Evolutionary conservation across 352 stramenopile genomes (phyloP), one percentile per base, ranked within the genome.

Genomic region (Aphanomyces astaci): DNA sequence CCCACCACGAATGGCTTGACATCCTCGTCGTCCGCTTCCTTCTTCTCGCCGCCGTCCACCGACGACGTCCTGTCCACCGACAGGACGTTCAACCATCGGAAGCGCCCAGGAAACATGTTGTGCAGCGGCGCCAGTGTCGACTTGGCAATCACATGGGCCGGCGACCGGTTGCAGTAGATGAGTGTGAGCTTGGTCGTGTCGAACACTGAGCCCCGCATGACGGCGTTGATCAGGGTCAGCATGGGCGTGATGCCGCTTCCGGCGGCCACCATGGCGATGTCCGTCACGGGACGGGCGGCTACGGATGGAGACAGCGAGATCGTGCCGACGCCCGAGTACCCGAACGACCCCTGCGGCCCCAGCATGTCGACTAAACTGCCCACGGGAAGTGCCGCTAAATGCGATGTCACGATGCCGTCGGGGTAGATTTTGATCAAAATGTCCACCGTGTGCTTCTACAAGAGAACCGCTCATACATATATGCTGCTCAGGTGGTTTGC

Each of bases 201-300:
- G 55, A 90, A 81, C 30, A 76, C 73, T 4, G 22, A 64, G 31
- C 77, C 80, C 64, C 93, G 84, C 54, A 93, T 77, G 31, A 82
- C 73, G 5, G 78, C 78, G 25, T 84, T 82, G 32, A 94, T 78
- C 30, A 95, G 63, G 69, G 93, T 82, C 30, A 95, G 82, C 84
- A 95, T 92, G 0, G 86, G 86, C 9, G 85, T 79, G 64, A 95
- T 90, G 59, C 86, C 86, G 24, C 78, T 92, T 5, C 86, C 86
- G 0, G 79, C 86, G 59, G 86, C 84, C 69, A 95, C 66, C 64
- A 94, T 74, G 39, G 90, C 82, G 31, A 92, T 65, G 51, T 95
- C 82, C n/a, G 64, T 71, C 22, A 81, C 78, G 33, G 86, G 2
- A 2, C 15, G 36, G 15, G 70, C n/a, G n/a, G n/a, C 43, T 45